Evolutionary conservation across 2,329 filamentous ascomycete genomes (phyloP).

Genomic region (Ascochyta clinopodiicola): DNA sequence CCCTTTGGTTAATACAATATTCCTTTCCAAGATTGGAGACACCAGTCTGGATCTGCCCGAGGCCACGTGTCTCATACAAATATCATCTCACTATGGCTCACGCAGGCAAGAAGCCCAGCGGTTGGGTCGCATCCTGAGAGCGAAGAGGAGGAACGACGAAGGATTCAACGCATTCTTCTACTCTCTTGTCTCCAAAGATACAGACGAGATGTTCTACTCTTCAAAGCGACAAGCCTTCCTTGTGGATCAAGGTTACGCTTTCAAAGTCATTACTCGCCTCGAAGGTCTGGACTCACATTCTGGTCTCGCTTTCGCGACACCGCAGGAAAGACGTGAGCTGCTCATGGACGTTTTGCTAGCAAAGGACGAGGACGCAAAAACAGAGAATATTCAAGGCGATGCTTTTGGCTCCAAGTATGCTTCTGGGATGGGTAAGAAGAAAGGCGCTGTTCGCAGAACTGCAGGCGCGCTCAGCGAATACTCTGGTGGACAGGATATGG

Average conservation of each 20-base stretch:
- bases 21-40: constrained; percentile 96
- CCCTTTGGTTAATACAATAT: constrained; percentile 86
- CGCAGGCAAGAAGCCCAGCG: constrained; percentile 95
- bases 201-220: constrained; percentile 96
- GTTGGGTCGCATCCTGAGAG: constrained; percentile 88
- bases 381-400: constrained; percentile 74
- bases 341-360: constrained; percentile 89
- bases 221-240: constrained; percentile 96
- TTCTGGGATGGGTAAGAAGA: constrained; percentile 54
- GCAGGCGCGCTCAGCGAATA: constrained; percentile 86
- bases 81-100: constrained; percentile 96
- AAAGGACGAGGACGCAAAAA: constrained; percentile 73
- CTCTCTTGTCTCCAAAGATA: constrained; percentile 95
- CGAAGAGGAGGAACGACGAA: constrained; percentile 94
- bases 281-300: constrained; percentile 87
- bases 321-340: constrained; percentile 81
- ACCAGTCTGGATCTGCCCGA: constrained; percentile 97
- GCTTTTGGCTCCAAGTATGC: constrained; percentile 62
- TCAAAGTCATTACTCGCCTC: constrained; percentile 97
- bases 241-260: constrained; percentile 97
- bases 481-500: constrained; percentile 94
- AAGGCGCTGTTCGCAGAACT: constrained; percentile 73
- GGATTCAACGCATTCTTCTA: constrained; percentile 99
- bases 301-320: constrained; percentile 78
- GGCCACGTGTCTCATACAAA: constrained; percentile 95